Base-by-base conservation (phyloP, 2,329 filamentous ascomycete genomes). In the Didymella keratinophila region DNA sequence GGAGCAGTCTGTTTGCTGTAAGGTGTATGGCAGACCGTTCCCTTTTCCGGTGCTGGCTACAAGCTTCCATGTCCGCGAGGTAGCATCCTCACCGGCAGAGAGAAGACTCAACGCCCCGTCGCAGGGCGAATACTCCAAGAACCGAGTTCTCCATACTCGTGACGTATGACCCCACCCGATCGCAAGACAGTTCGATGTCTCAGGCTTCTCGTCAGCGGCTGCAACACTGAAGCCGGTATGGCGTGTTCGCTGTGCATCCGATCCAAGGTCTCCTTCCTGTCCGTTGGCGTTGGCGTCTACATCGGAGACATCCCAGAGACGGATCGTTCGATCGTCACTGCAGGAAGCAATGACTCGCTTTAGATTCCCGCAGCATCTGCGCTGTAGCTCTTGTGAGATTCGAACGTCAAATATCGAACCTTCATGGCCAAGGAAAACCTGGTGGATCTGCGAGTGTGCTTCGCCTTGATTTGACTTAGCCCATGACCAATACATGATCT, bases 351-450 rank as follows among this genome's bases (percentile, higher is more conserved):
- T 81, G n/a, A 97, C 76, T 50, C 90, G 83, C 25, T 80, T 79
- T 75, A 64, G 79, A 71, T 1, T 84, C 79, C 65, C 58, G 23
- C 56, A 59, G 41, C 60, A 53, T 14, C 47, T 58, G 0, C 55
- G 49, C 5, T 56, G 49, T 4, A 77, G 58, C 41, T 67, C 56
- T 32, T 71, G 50, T 0, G 92, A 96, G 34, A 98, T 89, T 30
- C 87, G 84, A 2, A 99, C 90, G 1, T 92, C 93, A 66, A 97
- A 99, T 27, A 99, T 89, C 0, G 94, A 97, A 0, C 95, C 95
- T 70, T 97, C 93, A 70, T 99, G 95, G 0, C 86, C 87, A 9
- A 82, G 81, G 68, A 88, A 87, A 42, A 83, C 81, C 63, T 84
- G 82, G 65, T 87, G 84, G 14, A 83, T 80, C 5, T 75, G 77